Percentiles rank a stretch among this genome's conserved stretches.
These are phyloP conservation scores for Candida hungchunana DNA, from an alignment of 805 yeast species.

Conservation along the genomic window DNA sequence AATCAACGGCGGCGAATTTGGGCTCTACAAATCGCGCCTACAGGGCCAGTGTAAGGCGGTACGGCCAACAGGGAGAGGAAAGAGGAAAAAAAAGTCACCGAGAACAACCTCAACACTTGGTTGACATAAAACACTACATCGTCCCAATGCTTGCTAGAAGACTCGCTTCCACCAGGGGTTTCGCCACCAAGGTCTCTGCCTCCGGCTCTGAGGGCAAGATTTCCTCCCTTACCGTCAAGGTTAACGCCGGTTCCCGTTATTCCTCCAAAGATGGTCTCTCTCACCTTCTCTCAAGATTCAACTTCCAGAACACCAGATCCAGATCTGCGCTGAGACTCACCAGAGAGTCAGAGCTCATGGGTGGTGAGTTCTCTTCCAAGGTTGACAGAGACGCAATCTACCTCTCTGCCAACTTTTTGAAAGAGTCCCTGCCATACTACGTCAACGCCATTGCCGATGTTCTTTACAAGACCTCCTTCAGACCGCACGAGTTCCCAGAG, in stretches of 20 bases:
- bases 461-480: slow-evolving; percentile 64
- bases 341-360: slow-evolving; percentile 91
- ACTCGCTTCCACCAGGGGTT: slow-evolving; percentile 31
- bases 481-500: slow-evolving; percentile 81
- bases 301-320: slow-evolving; percentile 73
- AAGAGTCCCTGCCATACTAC: slow-evolving; percentile 86
- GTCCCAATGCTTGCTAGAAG: slow-evolving; percentile 26
- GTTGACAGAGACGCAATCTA: slow-evolving; percentile 84
- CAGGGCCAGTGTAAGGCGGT: neutral
- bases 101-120: neutral
- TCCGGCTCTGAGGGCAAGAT: slow-evolving; percentile 58
- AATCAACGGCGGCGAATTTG: neutral
- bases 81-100: slow-evolving; percentile 5
- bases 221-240: slow-evolving; percentile 73
- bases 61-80: neutral
- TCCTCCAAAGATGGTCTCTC: slow-evolving; percentile 72
- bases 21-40: neutral
- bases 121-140: slow-evolving; percentile 3
- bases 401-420: slow-evolving; percentile 76
- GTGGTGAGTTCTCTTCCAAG: slow-evolving; percentile 67
- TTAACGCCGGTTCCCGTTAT: slow-evolving; percentile 83
- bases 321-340: slow-evolving; percentile 90
- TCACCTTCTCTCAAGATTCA: slow-evolving; percentile 79
- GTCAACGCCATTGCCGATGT: slow-evolving; percentile 81
- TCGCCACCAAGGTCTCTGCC: slow-evolving; percentile 43